phyloP scores from a whole-genome alignment of 768 basidiomycete species.

The Glaciozyma martinii region DNA sequence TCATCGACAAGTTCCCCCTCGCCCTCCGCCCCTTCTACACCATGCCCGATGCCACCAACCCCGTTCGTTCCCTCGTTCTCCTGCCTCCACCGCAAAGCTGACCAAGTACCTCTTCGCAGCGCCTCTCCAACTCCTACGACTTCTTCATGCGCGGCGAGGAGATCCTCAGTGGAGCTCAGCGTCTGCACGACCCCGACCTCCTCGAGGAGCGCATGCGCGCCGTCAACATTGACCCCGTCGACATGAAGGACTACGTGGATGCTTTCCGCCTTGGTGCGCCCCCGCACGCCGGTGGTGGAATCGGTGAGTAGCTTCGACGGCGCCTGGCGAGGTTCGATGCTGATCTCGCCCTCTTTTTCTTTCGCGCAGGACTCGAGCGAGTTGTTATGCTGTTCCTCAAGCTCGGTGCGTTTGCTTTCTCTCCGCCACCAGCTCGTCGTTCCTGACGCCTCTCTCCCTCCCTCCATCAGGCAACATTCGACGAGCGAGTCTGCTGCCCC shows the following conservation, averaged over 20 bases:
- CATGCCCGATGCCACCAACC: conserved; percentile 90
- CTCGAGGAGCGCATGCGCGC: conserved; percentile 73
- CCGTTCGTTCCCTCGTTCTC: conserved; percentile 44
- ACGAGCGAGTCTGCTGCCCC: conserved; percentile 84
- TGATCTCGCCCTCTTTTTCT: neutral
- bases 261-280: conserved; percentile 90
- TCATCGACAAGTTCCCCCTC: conserved; percentile 98
- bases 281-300: conserved; percentile 94
- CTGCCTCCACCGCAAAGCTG: neutral
- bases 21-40: conserved; percentile 96
- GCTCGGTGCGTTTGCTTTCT: conserved; percentile 53
- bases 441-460: neutral
- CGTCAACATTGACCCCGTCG: conserved; percentile 77
- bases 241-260: conserved; percentile 84
- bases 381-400: conserved; percentile 97
- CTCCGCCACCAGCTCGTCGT: no score
- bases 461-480: conserved; percentile 52
- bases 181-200: conserved; percentile 80
- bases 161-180: conserved; percentile 95
- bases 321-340: conserved; percentile 43
- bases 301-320: conserved; percentile 46
- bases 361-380: conserved; percentile 25
- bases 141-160: conserved; percentile 99
- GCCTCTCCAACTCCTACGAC: conserved; percentile 94
- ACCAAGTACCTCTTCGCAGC: conserved; percentile 44